Conservation (phyloP, 805 yeast genomes). For the Saturnispora silvae region DNA sequence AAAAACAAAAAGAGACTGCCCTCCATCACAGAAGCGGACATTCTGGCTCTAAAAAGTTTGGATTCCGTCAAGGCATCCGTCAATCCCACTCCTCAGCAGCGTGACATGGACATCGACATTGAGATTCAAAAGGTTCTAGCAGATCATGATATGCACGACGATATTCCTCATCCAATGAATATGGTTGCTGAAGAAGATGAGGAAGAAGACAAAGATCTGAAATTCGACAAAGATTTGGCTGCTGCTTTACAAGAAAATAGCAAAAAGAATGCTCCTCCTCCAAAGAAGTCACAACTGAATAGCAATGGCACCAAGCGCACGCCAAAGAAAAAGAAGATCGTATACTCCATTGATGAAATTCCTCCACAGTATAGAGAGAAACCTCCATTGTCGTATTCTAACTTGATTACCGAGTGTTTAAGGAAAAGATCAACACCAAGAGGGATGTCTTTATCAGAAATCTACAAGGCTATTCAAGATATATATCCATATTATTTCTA, state of each 20-base stretch:
- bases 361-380: constrained; percentile 81
- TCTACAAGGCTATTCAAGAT: constrained; percentile 78
- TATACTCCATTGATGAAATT: constrained; percentile 71
- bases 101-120: constrained; percentile 11
- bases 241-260: constrained; percentile 23
- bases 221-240: constrained; percentile 14
- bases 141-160: constrained; percentile 13
- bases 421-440: constrained; percentile 52
- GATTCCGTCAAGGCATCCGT: neutral
- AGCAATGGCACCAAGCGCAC: constrained; percentile 38
- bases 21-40: constrained; percentile 4
- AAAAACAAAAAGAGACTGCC: constrained; percentile 5
- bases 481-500: constrained; percentile 84
- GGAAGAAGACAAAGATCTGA: constrained; percentile 12
- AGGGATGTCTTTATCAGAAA: constrained; percentile 77
- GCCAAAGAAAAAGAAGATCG: constrained; percentile 47
- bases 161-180: neutral
- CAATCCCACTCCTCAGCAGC: neutral
- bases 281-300: constrained; percentile 14
- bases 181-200: neutral
- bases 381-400: constrained; percentile 74
- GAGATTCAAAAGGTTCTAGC: constrained; percentile 16
- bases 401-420: constrained; percentile 69
- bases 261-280: constrained; percentile 13
- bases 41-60: constrained; percentile 1